Conservation (phyloP, 306 rosid species). For the Quercus gilva region DNA sequence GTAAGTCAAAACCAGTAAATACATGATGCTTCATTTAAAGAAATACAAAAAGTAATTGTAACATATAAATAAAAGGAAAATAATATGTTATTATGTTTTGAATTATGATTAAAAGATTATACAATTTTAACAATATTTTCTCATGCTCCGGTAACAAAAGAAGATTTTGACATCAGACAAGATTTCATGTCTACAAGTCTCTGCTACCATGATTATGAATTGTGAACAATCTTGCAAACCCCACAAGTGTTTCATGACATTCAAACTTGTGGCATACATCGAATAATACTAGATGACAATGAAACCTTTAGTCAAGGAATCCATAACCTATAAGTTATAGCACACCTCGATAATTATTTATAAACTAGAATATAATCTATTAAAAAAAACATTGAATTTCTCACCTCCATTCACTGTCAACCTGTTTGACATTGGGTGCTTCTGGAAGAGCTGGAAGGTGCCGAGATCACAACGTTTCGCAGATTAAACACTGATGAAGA, state of each 20-base stretch:
- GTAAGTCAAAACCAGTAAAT: slow-evolving; percentile 17
- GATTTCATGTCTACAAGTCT: not conserved
- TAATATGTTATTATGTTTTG: not conserved
- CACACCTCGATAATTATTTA: not conserved
- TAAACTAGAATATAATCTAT: not conserved
- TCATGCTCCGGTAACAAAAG: not conserved
- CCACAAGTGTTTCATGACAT: not conserved
- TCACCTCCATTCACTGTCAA: slow-evolving; percentile 90
- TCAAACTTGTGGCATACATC: not conserved
- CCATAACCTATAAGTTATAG: not conserved
- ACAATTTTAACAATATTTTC: not conserved
- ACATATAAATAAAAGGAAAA: not conserved
- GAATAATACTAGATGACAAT: not conserved
- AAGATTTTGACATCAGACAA: not conserved
- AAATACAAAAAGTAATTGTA: not conserved
- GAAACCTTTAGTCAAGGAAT: not conserved
- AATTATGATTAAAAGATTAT: too few relatives aligned
- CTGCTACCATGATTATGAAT: not conserved
- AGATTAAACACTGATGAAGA: slow-evolving; percentile 33
- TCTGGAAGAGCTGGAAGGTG: slow-evolving; percentile 89
- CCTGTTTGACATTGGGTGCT: slow-evolving; percentile 78
- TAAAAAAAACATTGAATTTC: slow-evolving; percentile 2
- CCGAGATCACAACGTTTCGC: slow-evolving; percentile 67
- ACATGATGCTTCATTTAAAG: too few relatives aligned
- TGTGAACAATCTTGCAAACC: not conserved